These are phyloP conservation scores for Ustilago curta DNA, from an alignment of 1,284 basidiomycete species.

Conservation along the genomic window DNA sequence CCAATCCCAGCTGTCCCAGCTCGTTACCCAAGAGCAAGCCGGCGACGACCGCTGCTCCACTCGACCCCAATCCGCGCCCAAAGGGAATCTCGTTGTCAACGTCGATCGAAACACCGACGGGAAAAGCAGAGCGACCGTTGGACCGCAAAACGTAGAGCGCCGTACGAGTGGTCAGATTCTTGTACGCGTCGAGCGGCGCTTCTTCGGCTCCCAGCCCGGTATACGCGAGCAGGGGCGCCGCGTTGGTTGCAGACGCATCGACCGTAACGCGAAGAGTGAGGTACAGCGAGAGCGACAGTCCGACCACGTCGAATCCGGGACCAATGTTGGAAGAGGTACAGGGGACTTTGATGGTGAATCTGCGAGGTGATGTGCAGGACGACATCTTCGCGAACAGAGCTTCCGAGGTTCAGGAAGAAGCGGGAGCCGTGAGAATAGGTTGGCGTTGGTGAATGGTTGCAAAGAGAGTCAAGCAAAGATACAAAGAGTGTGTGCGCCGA, in stretches of 20 bases:
- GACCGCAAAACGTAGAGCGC: constrained; percentile 96
- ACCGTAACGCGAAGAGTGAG: constrained; percentile 80
- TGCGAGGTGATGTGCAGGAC: constrained; percentile 8
- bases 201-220: constrained; percentile 88
- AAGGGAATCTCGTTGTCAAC: constrained; percentile 96
- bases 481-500: too few relatives aligned
- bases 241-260: constrained; percentile 16
- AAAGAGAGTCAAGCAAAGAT: background rate
- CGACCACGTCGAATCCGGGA: constrained; percentile 98
- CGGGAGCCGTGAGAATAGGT: too few relatives aligned
- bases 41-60: constrained; percentile 96
- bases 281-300: constrained; percentile 90
- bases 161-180: constrained; percentile 97
- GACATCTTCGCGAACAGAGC: too few relatives aligned
- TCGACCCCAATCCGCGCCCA: constrained; percentile 94
- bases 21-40: constrained; percentile 90
- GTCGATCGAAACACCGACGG: constrained; percentile 75
- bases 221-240: constrained; percentile 78
- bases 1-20: constrained; percentile 80
- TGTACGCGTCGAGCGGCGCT: constrained; percentile 93
- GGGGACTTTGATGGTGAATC: constrained; percentile 81
- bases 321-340: constrained; percentile 98
- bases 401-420: too few relatives aligned
- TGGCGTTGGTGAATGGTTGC: background rate
- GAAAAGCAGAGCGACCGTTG: constrained; percentile 80